phyloP scores from a whole-genome alignment of 371 early-diverging fungal species.

The Mucor ambiguus region DNA sequence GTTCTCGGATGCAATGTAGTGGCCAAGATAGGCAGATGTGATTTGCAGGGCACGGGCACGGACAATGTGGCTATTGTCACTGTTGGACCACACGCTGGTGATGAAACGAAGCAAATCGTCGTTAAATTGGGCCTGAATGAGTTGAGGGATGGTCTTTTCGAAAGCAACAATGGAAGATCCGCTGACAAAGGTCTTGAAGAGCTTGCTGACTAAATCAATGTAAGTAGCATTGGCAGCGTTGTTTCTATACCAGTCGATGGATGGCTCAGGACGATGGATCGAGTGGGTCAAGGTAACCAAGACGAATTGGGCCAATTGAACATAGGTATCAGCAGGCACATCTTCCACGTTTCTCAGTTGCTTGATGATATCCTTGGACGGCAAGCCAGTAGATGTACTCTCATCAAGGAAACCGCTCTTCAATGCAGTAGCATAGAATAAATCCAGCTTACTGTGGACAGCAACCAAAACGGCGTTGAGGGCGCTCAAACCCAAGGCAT shows the following conservation, averaged over 20 bases:
- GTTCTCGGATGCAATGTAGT: conserved; percentile 35
- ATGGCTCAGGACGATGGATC: conserved; percentile 8
- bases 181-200: conserved; percentile 52
- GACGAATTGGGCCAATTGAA: conserved; percentile 28
- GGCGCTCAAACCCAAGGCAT: not conserved
- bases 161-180: conserved; percentile 46
- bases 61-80: conserved; percentile 31
- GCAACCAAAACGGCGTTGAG: conserved; percentile 14
- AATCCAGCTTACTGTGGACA: not conserved
- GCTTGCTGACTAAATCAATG: conserved; percentile 20
- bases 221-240: conserved; percentile 5
- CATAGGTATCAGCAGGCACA: conserved; percentile 13
- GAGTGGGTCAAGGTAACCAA: conserved; percentile 13
- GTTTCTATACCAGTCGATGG: conserved; percentile 22
- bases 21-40: conserved; percentile 58
- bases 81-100: conserved; percentile 61
- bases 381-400: conserved; percentile 12
- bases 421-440: conserved; percentile 21
- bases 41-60: conserved; percentile 68
- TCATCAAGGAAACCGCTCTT: conserved; percentile 2
- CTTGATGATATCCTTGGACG: conserved; percentile 23
- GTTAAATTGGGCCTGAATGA: conserved; percentile 60
- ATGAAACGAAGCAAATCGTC: conserved; percentile 68
- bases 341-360: conserved; percentile 26
- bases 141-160: conserved; percentile 54